Evolutionary conservation across 306 rosid genomes (phyloP).

Genomic region (Quercus bicolor): DNA sequence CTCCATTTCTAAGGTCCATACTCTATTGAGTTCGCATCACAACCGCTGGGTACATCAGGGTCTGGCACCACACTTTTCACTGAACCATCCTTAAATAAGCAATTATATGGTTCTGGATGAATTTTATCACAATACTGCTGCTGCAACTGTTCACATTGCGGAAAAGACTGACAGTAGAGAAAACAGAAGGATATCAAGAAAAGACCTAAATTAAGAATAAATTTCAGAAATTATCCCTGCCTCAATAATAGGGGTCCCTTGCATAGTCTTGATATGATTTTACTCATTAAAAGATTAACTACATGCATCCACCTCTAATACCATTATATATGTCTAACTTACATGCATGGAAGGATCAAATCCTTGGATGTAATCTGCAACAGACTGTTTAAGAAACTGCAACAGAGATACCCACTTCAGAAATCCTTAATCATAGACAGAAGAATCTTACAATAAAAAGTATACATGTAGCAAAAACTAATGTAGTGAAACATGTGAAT

Average conservation of each 20-base stretch:
- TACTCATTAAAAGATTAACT: not conserved
- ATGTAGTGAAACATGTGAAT: not conserved
- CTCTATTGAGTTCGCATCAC: slow-evolving; percentile 74
- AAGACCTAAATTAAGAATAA: slow-evolving; percentile 4
- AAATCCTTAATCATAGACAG: slow-evolving; percentile 15
- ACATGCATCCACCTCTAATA: not conserved
- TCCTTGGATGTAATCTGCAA: slow-evolving; percentile 60
- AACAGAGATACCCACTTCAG: slow-evolving; percentile 34
- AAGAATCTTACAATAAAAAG: slow-evolving; percentile 9
- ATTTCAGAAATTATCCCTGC: slow-evolving; percentile 8
- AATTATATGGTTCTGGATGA: slow-evolving; percentile 45
- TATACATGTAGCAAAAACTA: not conserved
- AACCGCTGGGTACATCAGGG: slow-evolving; percentile 74
- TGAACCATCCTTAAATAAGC: slow-evolving; percentile 49
- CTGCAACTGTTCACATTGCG: slow-evolving; percentile 70
- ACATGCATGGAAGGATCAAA: slow-evolving; percentile 79
- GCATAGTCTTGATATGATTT: slow-evolving; percentile 9
- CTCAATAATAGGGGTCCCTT: slow-evolving; percentile 9
- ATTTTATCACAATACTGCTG: slow-evolving; percentile 61
- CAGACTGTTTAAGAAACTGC: slow-evolving; percentile 89
- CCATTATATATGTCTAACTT: slow-evolving; percentile 32
- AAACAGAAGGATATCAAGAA: slow-evolving; percentile 21
- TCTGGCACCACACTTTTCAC: slow-evolving; percentile 70
- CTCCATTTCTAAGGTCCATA: slow-evolving; percentile 35
- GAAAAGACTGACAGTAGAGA: slow-evolving; percentile 57